Evolutionary conservation across 257 asterid species (phyloP), one percentile per base, ranked within the genome.

Genomic region (Mentha longifolia): DNA sequence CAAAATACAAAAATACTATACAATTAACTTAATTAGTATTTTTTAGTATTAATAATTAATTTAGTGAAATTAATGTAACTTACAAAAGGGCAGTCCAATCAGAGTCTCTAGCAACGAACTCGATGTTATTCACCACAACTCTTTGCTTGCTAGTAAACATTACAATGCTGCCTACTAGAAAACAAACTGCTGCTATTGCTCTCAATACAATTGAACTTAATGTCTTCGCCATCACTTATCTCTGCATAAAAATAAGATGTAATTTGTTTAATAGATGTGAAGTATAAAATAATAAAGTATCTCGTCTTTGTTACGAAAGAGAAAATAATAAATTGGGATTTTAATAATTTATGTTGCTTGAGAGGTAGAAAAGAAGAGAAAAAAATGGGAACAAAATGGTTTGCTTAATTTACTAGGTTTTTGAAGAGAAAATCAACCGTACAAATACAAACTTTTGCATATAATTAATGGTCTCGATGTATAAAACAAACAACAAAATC

Each of bases 61-160:
- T 45, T 13, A 45, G 51, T 5, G 47, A 42, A 39, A 7, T 5
- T 6, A 35, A 35, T 35, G 20, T 61, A 16, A 68, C 79, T 73
- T 49, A 81, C 86, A 22, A 3, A 42, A 81, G 70, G 54, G 72
- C 74, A n/a, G n/a, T 55, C 85, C 85, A 84, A 35, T 70, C 67
- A 2, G n/a, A n/a, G 50, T 14, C 50, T 31, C 14, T 41, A 10
- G 41, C 61, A 2, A 30, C 37, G 46, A 75, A 31, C 10, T 6
- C 35, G 4, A 17, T 4, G 7, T 50, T n/a, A 2, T 16, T 16
- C 3, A 3, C 9, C 1, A 66, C 16, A 63, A 69, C 61, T 9
- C 19, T 68, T 62, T 74, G 74, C 52, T 16, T 15, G 73, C 67
- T 74, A 6, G 3, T 3, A 14, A 66, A 39, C 76, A 76, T 76